Percentiles rank a stretch among this genome's conserved stretches.
These are phyloP conservation scores for Cladosporium sp. DNA, from an alignment of 2,329 filamentous ascomycete species.

Conservation along the genomic window DNA sequence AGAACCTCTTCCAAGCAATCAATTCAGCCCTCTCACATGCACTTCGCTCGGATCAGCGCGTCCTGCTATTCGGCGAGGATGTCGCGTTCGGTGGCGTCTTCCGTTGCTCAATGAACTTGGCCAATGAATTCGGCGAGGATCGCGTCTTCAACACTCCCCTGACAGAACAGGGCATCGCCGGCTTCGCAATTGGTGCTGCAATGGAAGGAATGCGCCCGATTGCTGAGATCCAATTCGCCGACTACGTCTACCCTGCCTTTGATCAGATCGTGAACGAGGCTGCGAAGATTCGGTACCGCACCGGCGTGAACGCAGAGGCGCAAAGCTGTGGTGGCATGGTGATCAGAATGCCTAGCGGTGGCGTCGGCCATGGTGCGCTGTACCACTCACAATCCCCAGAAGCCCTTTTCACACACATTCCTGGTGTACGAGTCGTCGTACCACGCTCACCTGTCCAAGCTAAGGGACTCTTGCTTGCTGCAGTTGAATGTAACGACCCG, in stretches of 20 bases:
- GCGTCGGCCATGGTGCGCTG: slow-evolving; percentile 81
- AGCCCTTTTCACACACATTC: slow-evolving; percentile 80
- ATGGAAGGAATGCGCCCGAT: slow-evolving; percentile 89
- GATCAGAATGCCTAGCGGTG: slow-evolving; percentile 84
- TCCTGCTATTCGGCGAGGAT: slow-evolving; percentile 92
- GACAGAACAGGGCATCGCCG: slow-evolving; percentile 89
- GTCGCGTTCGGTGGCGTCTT: slow-evolving; percentile 97
- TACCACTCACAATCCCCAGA: slow-evolving; percentile 91
- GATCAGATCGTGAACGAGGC: slow-evolving; percentile 94
- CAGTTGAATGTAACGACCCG: slow-evolving; percentile 76
- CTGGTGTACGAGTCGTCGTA: slow-evolving; percentile 79
- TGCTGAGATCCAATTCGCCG: slow-evolving; percentile 93
- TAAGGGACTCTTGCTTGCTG: slow-evolving; percentile 75
- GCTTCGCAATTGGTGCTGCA: slow-evolving; percentile 86
- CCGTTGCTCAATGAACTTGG: slow-evolving; percentile 71
- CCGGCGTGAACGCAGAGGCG: slow-evolving; percentile 46
- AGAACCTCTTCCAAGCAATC: slow-evolving; percentile 92
- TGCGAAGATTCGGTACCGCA: slow-evolving; percentile 78
- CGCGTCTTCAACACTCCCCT: slow-evolving; percentile 96
- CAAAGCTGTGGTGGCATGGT: slow-evolving; percentile 68
- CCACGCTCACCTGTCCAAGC: slow-evolving; percentile 82
- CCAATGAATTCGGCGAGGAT: slow-evolving; percentile 79
- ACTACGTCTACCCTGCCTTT: slow-evolving; percentile 90
- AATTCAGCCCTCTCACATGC: slow-evolving; percentile 84
- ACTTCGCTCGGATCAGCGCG: slow-evolving; percentile 75